Evolutionary conservation across 306 rosid species (phyloP), one percentile per base, ranked within the genome.

Genomic region (Boehmeria nivea): DNA sequence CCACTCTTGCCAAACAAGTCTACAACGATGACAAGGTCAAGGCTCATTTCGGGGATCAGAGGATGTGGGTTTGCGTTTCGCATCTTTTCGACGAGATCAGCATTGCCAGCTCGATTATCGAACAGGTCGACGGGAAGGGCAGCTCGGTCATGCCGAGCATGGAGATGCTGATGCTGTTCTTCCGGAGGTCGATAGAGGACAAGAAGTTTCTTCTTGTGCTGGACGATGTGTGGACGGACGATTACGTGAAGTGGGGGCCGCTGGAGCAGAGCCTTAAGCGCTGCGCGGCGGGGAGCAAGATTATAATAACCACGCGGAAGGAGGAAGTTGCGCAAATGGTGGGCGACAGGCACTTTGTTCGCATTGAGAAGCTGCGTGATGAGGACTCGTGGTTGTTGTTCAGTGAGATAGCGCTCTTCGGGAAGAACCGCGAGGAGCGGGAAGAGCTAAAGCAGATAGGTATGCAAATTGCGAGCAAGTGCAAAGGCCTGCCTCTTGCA

Each of bases 401-500:
- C 38, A 61, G 66, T 6, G 12, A 23, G 18, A 15, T 10, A 11
- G 66, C 49, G 20, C 50, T 61, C 25, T 25, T 16, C 7, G 40
- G 66, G n/a, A 49, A 48, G 14, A 31, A 13, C 13, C 6, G 15
- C 12, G 33, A 27, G 37, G 57, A 37, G 11, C 12, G 34, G 12
- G 45, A 61, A 16, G 12, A 14, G 6, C 27, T 61, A 3, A 27
- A 61, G 36, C 13, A 23, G 12, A 49, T 38, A 34, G 58, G 66
- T 24, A 36, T 24, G 50, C 20, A 49, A n/a, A 61, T 48, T 22
- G 39, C 51, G 4, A 48, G 12, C 6, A 17, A 34, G 48, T 47
- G 66, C 26, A 18, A 22, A 5, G 66, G 66, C 34, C 10, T 61
- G 48, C 57, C 66, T 34, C 50, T 61, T n/a, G 66, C 66, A 0